phyloP scores from a whole-genome alignment of 2,329 filamentous ascomycete genomes.

The Scedosporium boydii region DNA sequence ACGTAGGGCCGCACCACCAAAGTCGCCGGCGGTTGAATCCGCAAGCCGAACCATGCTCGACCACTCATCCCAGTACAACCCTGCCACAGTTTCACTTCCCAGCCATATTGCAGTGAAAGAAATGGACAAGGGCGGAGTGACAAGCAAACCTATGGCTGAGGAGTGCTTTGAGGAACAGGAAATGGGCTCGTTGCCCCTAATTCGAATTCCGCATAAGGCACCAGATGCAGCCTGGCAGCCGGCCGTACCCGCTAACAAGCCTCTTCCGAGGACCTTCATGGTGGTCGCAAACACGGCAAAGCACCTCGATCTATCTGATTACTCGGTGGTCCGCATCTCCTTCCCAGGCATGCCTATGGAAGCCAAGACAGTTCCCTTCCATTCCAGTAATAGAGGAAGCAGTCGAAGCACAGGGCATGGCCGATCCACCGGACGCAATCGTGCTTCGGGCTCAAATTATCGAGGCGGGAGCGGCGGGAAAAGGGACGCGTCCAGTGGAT shows the following conservation, averaged over 20 bases:
- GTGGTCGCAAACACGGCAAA: conserved; percentile 27
- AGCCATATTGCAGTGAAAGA: conserved; percentile 9
- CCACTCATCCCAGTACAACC: conserved; percentile 33
- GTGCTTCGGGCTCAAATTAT: conserved; percentile 15
- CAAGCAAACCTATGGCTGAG: conserved; percentile 57
- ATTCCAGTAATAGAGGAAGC: conserved; percentile 22
- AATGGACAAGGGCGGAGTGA: not conserved
- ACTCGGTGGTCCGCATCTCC: conserved; percentile 27
- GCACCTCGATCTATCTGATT: conserved; percentile 22
- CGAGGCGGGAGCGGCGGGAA: conserved; percentile 22
- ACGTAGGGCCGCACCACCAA: conserved; percentile 27
- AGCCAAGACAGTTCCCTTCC: conserved; percentile 26
- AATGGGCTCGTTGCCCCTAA: conserved; percentile 65
- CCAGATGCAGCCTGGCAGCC: conserved; percentile 56
- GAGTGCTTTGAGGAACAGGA: conserved; percentile 76
- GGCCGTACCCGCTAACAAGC: conserved; percentile 42
- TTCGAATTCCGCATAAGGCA: conserved; percentile 54
- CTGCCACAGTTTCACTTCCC: conserved; percentile 64
- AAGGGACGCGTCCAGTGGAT: conserved; percentile 21
- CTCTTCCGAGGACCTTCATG: conserved; percentile 41
- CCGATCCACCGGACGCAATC: conserved; percentile 19
- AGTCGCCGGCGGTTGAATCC: conserved; percentile 54
- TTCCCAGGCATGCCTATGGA: conserved; percentile 30
- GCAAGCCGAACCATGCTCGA: conserved; percentile 60
- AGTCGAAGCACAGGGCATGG: conserved; percentile 15